These are phyloP conservation scores for Melampsora larici-populina DNA, from an alignment of 1,284 basidiomycete species.

Conservation along the genomic window DNA sequence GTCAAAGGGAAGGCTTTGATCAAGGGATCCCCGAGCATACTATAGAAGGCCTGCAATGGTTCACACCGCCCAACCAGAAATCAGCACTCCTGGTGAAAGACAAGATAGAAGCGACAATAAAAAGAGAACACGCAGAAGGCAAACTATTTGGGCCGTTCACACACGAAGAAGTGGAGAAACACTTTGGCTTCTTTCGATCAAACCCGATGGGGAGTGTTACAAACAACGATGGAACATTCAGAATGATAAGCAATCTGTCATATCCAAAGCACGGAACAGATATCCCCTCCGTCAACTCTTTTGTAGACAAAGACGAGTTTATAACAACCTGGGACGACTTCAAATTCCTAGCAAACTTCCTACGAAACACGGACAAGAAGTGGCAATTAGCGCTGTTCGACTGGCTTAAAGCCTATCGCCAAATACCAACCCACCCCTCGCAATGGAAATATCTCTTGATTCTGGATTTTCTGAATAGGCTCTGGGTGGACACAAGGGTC, in stretches of 20 bases:
- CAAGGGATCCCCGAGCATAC: slow-evolving; percentile 18
- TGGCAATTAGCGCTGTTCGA: background rate
- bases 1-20: slow-evolving; percentile 1
- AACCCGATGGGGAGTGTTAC: too few relatives aligned
- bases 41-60: background rate
- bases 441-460: background rate
- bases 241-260: too few relatives aligned
- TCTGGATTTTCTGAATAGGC: background rate
- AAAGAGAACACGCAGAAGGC: background rate
- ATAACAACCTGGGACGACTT: slow-evolving; percentile 24
- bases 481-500: background rate
- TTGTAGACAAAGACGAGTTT: slow-evolving; percentile 6
- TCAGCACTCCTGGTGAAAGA: background rate
- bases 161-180: too few relatives aligned
- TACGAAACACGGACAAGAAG: background rate
- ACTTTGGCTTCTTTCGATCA: too few relatives aligned
- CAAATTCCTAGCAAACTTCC: background rate
- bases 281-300: slow-evolving; percentile 17
- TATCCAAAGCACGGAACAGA: too few relatives aligned
- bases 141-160: slow-evolving; percentile 1
- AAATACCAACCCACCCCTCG: background rate
- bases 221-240: too few relatives aligned
- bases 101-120: background rate
- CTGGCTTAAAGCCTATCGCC: too few relatives aligned
- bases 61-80: background rate